These are phyloP conservation scores for Syzygium grande DNA, from an alignment of 345 rosid genomes.

Conservation along the genomic window DNA sequence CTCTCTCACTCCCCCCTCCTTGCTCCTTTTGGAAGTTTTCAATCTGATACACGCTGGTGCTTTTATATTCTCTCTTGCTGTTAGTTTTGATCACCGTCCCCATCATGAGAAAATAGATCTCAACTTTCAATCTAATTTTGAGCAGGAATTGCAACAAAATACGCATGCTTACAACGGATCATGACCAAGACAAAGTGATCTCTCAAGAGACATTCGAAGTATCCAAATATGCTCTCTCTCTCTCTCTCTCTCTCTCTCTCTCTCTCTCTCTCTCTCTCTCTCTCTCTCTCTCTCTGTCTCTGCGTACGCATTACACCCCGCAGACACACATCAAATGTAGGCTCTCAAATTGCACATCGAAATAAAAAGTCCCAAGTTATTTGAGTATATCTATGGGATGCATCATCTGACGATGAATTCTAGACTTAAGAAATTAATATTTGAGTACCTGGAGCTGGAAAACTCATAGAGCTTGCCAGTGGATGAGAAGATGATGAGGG, in stretches of 20 bases:
- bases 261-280: background rate
- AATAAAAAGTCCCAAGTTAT: background rate
- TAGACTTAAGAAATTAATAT: too few relatives aligned
- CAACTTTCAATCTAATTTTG: background rate
- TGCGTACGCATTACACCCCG: background rate
- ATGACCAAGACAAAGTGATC: background rate
- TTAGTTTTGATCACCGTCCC: background rate
- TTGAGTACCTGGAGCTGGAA: constrained; percentile 36
- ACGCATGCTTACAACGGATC: background rate
- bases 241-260: background rate
- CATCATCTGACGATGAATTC: background rate
- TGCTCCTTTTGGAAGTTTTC: background rate
- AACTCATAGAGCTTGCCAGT: constrained; percentile 45
- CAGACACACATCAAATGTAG: background rate
- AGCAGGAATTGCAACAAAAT: background rate
- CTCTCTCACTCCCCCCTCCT: background rate
- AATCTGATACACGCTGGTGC: background rate
- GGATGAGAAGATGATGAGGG: constrained; percentile 40
- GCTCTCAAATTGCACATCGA: background rate
- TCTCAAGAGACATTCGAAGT: background rate
- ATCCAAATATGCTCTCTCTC: background rate
- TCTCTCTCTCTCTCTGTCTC: background rate
- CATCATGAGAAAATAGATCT: background rate
- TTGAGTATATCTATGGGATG: background rate
- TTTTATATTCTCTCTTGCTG: background rate